These are phyloP conservation scores for Viola odorata DNA, from an alignment of 345 rosid genomes.

Conservation along the genomic window DNA sequence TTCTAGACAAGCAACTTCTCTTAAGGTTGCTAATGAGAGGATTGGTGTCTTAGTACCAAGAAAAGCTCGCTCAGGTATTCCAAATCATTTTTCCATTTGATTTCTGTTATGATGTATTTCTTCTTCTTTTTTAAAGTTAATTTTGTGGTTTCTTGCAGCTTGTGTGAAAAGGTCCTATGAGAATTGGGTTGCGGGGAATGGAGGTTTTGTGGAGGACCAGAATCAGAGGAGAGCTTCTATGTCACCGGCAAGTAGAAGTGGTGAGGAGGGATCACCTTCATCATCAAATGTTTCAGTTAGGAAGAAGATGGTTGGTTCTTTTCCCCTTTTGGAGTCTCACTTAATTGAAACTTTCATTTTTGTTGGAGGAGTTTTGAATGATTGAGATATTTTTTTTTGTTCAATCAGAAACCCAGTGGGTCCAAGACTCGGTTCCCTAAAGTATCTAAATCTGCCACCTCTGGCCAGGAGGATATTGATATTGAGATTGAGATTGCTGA, in stretches of 20 bases:
- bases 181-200: constrained; percentile 40
- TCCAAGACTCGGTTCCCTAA: constrained; percentile 35
- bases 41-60: constrained; percentile 54
- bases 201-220: constrained; percentile 26
- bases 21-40: constrained; percentile 37
- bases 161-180: constrained; percentile 54
- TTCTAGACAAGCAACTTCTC: constrained; percentile 9
- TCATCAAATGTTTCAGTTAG: constrained; percentile 38
- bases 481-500: constrained; percentile 66
- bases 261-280: constrained; percentile 36
- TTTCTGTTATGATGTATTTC: not conserved
- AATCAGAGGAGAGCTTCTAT: constrained; percentile 20
- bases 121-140: not conserved
- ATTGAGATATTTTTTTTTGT: not conserved
- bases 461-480: constrained; percentile 43
- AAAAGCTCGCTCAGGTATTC: constrained; percentile 57
- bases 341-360: not conserved
- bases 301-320: constrained; percentile 40
- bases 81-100: not conserved
- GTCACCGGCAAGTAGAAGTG: constrained; percentile 38
- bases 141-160: constrained; percentile 24
- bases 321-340: not conserved
- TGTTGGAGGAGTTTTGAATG: constrained; percentile 1
- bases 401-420: constrained; percentile 30
- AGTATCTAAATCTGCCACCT: constrained; percentile 29